phyloP scores from a whole-genome alignment of 1,139 yeast species.

The Protomyces inundatus region DNA sequence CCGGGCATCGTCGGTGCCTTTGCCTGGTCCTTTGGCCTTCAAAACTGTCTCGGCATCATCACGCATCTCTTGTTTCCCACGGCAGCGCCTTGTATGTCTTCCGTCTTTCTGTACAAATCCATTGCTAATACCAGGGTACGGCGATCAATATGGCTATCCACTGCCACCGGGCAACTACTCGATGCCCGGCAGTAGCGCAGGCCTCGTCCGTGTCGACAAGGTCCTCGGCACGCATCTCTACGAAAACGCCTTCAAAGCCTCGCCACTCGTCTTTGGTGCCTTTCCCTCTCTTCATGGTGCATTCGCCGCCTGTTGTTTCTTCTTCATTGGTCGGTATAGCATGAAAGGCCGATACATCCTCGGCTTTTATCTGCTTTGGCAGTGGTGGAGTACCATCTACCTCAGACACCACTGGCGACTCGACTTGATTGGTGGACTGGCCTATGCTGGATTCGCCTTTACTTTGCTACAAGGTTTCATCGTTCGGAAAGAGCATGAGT shows the following conservation, averaged over 20 bases:
- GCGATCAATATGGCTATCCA: constrained; percentile 80
- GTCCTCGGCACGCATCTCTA: constrained; percentile 78
- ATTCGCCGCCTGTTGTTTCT: constrained; percentile 53
- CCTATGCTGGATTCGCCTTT: constrained; percentile 48
- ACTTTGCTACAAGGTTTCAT: constrained; percentile 9
- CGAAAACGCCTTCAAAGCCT: constrained; percentile 71
- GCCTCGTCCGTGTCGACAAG: constrained; percentile 79
- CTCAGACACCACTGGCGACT: constrained; percentile 67
- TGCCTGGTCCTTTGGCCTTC: constrained; percentile 78
- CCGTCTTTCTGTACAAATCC: background rate
- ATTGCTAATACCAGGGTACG: background rate
- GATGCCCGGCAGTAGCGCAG: constrained; percentile 97
- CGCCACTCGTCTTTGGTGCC: constrained; percentile 95
- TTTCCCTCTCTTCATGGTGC: constrained; percentile 88
- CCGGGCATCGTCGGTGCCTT: constrained; percentile 53
- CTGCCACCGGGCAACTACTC: constrained; percentile 83
- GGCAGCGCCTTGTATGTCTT: constrained; percentile 74
- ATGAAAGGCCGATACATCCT: constrained; percentile 35
- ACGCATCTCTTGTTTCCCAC: constrained; percentile 83
- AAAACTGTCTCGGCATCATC: constrained; percentile 80
- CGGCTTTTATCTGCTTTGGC: constrained; percentile 45
- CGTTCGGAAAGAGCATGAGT: constrained; percentile 6
- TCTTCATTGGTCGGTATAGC: constrained; percentile 45
- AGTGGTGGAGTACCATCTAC: constrained; percentile 74
- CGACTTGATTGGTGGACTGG: constrained; percentile 53